A percentile compares a stretch with the other conserved stretches of the same genome.
Conservation (phyloP, 2,329 filamentous ascomycete species). For the Cercospora janseana region DNA sequence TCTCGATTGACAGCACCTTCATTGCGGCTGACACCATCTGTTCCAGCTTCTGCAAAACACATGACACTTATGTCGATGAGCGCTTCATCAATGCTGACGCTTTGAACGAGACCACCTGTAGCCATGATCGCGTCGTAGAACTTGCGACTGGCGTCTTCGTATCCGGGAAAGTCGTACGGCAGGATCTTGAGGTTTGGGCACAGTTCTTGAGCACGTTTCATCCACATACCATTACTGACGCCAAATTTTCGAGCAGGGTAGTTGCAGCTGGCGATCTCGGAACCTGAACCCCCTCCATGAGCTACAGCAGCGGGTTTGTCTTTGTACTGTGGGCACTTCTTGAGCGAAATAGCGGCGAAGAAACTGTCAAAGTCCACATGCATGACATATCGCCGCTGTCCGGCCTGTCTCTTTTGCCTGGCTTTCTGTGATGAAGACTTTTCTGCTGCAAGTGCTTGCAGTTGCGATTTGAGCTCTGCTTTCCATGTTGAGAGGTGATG, state of each 20-base stretch:
- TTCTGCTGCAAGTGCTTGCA: slow-evolving; percentile 76
- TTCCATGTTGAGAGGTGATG: slow-evolving; percentile 98
- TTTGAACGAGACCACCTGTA: slow-evolving; percentile 81
- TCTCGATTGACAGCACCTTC: slow-evolving; percentile 74
- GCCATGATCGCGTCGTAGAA: slow-evolving; percentile 85
- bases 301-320: slow-evolving; percentile 86
- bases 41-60: slow-evolving; percentile 64
- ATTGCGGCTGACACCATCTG: slow-evolving; percentile 61
- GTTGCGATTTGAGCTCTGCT: slow-evolving; percentile 82
- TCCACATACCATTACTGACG: slow-evolving; percentile 99
- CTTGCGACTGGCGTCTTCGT: slow-evolving; percentile 82
- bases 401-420: slow-evolving; percentile 57
- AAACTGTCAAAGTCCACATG: slow-evolving; percentile 99
- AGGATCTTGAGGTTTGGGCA: slow-evolving; percentile 84
- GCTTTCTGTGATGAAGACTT: slow-evolving; percentile 55
- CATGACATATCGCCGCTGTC: slow-evolving; percentile 75
- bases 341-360: slow-evolving; percentile 88
- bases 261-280: slow-evolving; percentile 97
- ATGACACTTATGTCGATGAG: slow-evolving; percentile 76
- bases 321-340: slow-evolving; percentile 69
- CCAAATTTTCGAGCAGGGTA: slow-evolving; percentile 84
- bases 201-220: slow-evolving; percentile 80
- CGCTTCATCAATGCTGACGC: slow-evolving; percentile 94
- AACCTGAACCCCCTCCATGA: slow-evolving; percentile 78
- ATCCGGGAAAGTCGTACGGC: slow-evolving; percentile 93